A percentile compares a stretch with the other conserved stretches of the same genome.
These are phyloP conservation scores for Coelastrella sp. DNA, from an alignment of 139 green algal genomes.

Conservation along the genomic window DNA sequence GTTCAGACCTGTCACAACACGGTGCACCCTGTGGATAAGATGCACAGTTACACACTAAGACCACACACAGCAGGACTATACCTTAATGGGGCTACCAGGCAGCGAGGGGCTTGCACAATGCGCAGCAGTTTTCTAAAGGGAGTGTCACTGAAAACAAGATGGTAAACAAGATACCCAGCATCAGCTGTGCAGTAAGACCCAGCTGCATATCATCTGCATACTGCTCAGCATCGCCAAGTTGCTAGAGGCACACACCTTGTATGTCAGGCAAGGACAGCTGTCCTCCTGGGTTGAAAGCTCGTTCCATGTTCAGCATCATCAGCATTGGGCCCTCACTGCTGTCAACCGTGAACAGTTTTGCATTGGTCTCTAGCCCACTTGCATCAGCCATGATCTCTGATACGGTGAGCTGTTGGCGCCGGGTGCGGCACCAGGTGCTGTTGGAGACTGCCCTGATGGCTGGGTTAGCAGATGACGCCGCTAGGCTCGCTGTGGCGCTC, in stretches of 20 bases:
- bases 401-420: background rate
- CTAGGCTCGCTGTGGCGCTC: background rate
- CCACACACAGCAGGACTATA: no score
- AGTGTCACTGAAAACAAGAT: no score
- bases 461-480: background rate
- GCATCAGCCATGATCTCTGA: background rate
- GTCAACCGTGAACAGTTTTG: background rate
- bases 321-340: background rate
- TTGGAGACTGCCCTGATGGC: constrained; percentile 9
- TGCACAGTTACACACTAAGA: no score
- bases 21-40: no score
- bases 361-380: background rate
- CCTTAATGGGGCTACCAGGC: no score
- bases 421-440: constrained; percentile 18
- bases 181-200: no score
- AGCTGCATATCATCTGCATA: no score
- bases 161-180: no score
- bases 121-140: no score
- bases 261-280: background rate
- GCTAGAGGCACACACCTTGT: background rate
- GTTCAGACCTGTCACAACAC: no score
- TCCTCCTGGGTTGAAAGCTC: background rate
- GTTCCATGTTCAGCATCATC: background rate
- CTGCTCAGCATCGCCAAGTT: no score
- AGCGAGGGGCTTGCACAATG: no score